A percentile compares a stretch with the other conserved stretches of the same genome.
Conservation (phyloP, 2,329 filamentous ascomycete species). For the Salinomyces thailandicus region DNA sequence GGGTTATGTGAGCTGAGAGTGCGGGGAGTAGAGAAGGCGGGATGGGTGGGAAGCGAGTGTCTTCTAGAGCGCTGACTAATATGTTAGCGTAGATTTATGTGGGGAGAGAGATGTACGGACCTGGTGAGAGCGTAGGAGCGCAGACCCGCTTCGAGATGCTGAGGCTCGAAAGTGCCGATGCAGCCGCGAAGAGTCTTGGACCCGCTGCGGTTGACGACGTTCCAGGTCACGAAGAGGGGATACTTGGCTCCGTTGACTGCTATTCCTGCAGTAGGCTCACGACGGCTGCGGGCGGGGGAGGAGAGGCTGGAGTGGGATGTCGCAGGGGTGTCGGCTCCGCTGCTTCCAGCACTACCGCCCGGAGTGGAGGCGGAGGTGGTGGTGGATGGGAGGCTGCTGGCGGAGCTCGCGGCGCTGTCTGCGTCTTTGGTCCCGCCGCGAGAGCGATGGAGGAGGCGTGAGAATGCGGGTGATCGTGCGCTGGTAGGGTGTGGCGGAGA, state of each 20-base stretch:
- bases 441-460: constrained; percentile 29
- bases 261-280: too few relatives aligned
- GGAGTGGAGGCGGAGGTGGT: constrained; percentile 9
- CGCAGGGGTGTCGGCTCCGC: constrained; percentile 21
- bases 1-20: constrained; percentile 63
- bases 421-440: too few relatives aligned
- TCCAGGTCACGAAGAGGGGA: constrained; percentile 93
- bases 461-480: constrained; percentile 34
- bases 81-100: neutral
- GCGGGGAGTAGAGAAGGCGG: constrained; percentile 56
- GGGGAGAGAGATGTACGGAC: constrained; percentile 29
- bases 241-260: constrained; percentile 33
- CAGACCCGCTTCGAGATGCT: constrained; percentile 63
- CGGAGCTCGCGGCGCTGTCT: constrained; percentile 17
- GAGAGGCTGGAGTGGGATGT: constrained; percentile 36
- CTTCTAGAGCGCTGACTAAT: constrained; percentile 55
- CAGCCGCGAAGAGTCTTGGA: constrained; percentile 72
- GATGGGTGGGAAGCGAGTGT: constrained; percentile 52
- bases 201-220: constrained; percentile 53
- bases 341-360: constrained; percentile 11
- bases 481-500: constrained; percentile 3
- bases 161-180: constrained; percentile 84
- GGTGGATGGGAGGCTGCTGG: constrained; percentile 22
- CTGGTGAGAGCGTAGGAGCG: constrained; percentile 74
- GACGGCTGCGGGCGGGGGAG: constrained; percentile 22